Evolutionary conservation across 176 grass and related monocot genomes (phyloP).

Genomic region (Aegilops bicornis): DNA sequence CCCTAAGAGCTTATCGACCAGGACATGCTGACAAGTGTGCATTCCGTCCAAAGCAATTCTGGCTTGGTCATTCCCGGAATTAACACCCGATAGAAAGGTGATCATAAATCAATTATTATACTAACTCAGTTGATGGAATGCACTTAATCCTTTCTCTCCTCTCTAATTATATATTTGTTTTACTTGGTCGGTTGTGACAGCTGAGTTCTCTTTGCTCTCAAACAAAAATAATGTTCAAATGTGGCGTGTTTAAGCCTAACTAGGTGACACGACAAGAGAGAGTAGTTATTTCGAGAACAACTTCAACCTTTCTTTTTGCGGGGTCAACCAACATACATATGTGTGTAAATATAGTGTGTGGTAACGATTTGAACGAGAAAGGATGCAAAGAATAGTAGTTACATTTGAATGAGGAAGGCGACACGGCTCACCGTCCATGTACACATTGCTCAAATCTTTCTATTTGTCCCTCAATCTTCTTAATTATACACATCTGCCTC

Average conservation of each 20-base stretch:
- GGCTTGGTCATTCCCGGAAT: neutral
- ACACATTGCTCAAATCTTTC: too few species aligned
- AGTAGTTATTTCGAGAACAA: too few species aligned
- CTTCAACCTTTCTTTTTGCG: too few species aligned
- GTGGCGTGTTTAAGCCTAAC: neutral
- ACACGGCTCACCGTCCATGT: too few species aligned
- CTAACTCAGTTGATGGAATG: constrained; percentile 9
- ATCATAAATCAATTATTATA: constrained; percentile 33
- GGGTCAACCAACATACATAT: too few species aligned
- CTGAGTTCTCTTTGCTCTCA: neutral
- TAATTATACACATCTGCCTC: too few species aligned
- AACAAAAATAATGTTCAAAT: neutral
- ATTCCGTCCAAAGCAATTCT: neutral
- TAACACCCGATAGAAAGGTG: constrained; percentile 22
- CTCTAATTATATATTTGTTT: neutral
- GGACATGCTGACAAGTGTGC: constrained; percentile 33
- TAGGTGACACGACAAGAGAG: neutral
- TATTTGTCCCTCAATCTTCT: neutral
- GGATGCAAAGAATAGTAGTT: too few species aligned
- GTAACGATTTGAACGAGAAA: too few species aligned
- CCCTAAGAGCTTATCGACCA: neutral
- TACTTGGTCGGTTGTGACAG: constrained; percentile 16
- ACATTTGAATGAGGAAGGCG: too few species aligned
- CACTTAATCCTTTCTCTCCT: neutral
- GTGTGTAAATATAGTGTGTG: too few species aligned